Conservation (phyloP, 176 grass and related monocot species). For the Themeda triandra region DNA sequence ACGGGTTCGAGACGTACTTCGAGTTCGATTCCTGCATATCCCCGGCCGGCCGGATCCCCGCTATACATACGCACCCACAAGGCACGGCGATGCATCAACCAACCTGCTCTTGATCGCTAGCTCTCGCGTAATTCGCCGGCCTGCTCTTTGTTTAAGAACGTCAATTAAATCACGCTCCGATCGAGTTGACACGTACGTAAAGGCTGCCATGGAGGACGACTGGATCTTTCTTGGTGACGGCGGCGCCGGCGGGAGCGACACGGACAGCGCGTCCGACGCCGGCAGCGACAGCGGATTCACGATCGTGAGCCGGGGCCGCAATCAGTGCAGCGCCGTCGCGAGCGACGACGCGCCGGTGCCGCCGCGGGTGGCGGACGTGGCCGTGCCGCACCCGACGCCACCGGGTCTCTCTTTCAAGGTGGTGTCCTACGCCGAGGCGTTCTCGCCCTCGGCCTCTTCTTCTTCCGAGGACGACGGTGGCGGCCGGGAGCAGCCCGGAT, state of each 20-base stretch:
- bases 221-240: not conserved
- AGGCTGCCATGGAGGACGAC: not conserved
- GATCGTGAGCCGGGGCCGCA: not conserved
- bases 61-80: not conserved
- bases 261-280: not conserved
- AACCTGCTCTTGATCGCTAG: not conserved
- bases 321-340: not conserved
- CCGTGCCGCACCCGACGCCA: not conserved
- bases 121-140: not conserved
- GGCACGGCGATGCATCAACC: not conserved
- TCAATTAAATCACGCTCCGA: not conserved
- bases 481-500: not conserved
- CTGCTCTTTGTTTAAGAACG: not conserved
- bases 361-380: not conserved
- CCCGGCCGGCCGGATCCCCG: too few relatives aligned
- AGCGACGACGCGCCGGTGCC: not conserved
- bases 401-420: constrained; percentile 1
- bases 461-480: not conserved
- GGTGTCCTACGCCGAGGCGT: not conserved
- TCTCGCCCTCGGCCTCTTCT: not conserved
- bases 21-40: too few relatives aligned
- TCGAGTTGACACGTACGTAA: not conserved
- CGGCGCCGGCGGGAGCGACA: not conserved
- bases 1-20: too few relatives aligned
- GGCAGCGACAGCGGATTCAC: not conserved